Evolutionary conservation across 1,284 basidiomycete genomes (phyloP), one percentile per base, ranked within the genome.

Genomic region (Puccinia horiana): DNA sequence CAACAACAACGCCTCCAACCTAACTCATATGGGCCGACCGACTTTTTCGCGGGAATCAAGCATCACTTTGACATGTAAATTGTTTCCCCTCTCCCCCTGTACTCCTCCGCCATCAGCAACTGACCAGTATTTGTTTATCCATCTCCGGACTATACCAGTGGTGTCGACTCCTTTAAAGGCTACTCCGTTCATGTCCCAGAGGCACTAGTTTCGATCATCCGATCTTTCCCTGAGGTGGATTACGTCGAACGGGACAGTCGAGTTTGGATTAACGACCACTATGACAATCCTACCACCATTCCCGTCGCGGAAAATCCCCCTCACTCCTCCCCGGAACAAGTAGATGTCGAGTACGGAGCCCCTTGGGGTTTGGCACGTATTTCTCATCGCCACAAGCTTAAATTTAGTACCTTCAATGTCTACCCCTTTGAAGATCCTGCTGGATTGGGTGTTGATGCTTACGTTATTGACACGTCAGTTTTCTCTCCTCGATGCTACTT

Each of bases 231-330:
- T 26, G 95, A 96, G 87, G 95, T 99, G 74, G 93, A 92, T 44
- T 96, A 93, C 86, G 90, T 99, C 83, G 97, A 99, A 89, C 91
- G 89, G 83, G 97, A 99, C 89, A 94, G 96, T 88, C 89, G 95
- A 84, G 93, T 96, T 32, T 90, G 89, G 84, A 92, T 93, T 20
- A 90, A 91, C 84, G 91, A 92, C 1, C 61, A 83, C 63, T 83
- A 58, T 83, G 65, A 84, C 85, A 77, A 87, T 47, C 32, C 54
- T 37, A 44, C 52, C 29, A 80, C 67, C 20, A 49, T 69, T 23
- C 67, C 83, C 52, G 77, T 70, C 8, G 73, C 47, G 3, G 80
- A 81, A 42, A 58, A 47, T 18, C 29, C 65, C 52, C 73, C 47
- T 23, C 32, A 42, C 58, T 40, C 52, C 73, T 61, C 52, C 37